Conservation (phyloP, 208 protist species). For the Acanthamoeba castellanii region DNA sequence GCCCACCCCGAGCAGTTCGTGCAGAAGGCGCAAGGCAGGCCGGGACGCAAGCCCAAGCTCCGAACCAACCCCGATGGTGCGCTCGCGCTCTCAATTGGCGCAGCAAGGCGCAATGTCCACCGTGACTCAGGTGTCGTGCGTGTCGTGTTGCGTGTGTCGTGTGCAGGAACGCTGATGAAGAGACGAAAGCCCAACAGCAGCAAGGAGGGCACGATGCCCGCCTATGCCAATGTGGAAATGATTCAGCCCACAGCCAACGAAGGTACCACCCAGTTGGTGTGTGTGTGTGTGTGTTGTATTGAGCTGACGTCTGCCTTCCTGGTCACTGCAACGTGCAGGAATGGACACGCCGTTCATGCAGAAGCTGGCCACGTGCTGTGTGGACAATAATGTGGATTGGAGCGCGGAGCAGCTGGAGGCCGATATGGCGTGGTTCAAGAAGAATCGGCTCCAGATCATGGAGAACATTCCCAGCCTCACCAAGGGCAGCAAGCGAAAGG, state of each 20-base stretch:
- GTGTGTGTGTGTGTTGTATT: background rate
- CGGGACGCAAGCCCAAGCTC: constrained; percentile 59
- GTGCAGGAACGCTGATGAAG: constrained; percentile 57
- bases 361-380: constrained; percentile 74
- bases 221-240: constrained; percentile 80
- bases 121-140: background rate
- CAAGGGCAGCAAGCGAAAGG: constrained; percentile 50
- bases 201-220: constrained; percentile 78
- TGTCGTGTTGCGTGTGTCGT: background rate
- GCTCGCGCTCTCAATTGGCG: background rate
- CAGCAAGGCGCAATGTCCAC: background rate
- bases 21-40: constrained; percentile 14
- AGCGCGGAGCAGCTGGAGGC: constrained; percentile 44
- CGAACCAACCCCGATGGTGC: constrained; percentile 39
- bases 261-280: background rate
- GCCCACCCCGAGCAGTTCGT: constrained; percentile 41
- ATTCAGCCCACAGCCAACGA: constrained; percentile 61
- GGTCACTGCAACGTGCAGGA: background rate
- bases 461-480: constrained; percentile 76
- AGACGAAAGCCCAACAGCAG: constrained; percentile 78
- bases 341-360: background rate
- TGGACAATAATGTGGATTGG: constrained; percentile 75
- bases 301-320: too few species aligned
- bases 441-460: constrained; percentile 79
- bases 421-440: constrained; percentile 76